Conservation (phyloP, 805 yeast genomes). For the Candida schatavii region DNA sequence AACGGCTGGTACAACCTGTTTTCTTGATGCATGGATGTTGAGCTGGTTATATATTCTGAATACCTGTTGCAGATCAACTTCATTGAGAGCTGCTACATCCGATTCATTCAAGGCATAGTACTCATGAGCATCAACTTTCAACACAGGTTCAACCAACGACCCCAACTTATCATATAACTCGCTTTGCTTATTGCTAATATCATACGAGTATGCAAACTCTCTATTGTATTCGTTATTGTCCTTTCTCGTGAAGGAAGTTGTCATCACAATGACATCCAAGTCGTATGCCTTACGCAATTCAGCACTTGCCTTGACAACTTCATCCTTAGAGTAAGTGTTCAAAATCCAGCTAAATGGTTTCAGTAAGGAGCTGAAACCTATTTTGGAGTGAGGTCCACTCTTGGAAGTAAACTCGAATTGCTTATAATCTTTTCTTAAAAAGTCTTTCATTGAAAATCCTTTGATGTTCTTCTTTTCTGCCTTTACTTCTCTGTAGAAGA, state of each 20-base stretch:
- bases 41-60: constrained; percentile 41
- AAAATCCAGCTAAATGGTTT: constrained; percentile 58
- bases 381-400: constrained; percentile 24
- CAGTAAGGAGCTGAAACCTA: constrained; percentile 80
- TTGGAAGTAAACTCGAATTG: constrained; percentile 47
- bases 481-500: constrained; percentile 26
- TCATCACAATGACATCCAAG: constrained; percentile 32
- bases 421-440: constrained; percentile 83
- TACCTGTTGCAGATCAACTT: constrained; percentile 7
- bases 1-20: constrained; percentile 76
- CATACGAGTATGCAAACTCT: constrained; percentile 30
- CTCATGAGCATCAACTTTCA: constrained; percentile 21
- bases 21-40: constrained; percentile 67
- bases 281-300: constrained; percentile 16
- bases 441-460: constrained; percentile 58
- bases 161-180: constrained; percentile 17
- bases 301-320: constrained; percentile 21
- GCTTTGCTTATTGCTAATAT: constrained; percentile 4
- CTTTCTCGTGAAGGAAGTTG: constrained; percentile 38
- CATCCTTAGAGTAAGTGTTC: constrained; percentile 19
- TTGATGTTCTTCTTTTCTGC: constrained; percentile 59
- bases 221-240: constrained; percentile 30
- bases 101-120: constrained; percentile 20
- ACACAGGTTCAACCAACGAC: constrained; percentile 15
- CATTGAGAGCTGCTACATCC: not conserved